Base-by-base conservation (phyloP, 352 stramenopile genomes). In the Phytophthora melonis region DNA sequence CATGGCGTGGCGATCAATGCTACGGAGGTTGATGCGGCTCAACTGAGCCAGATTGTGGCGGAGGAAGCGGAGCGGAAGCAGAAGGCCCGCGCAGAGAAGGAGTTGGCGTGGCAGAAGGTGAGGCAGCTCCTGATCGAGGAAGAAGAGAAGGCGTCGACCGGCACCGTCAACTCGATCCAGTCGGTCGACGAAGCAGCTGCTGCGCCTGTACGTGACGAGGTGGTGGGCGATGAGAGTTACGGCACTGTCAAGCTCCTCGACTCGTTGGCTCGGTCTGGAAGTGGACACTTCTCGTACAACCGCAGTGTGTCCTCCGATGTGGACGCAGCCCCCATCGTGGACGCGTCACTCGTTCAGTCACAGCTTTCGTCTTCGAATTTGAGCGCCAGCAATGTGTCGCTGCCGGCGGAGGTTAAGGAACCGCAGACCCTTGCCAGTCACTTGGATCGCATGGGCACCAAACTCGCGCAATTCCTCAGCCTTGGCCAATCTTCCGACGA, bases 1-100 rank as follows among this genome's bases (percentile, higher is more conserved):
- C 81, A 82, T 39, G 70, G 83, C 41, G 69, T 79, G 39, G 77
- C 83, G 25, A 83, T 85, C 34, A 83, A 90, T 53, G 79, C 84
- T 2, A 66, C 75, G 6, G 83, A 88, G 47, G 73, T 88, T 5
- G 61, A 77, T 16, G 73, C 75, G 5, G 60, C 70, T 7, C 68
- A 87, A 39, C 64, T 85, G 23, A 64, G 77, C 21, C 75, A 72
- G 21, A 63, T 85, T n/a, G 78, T 87, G 19, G 75, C 75, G 2
- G 72, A 85, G 36, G 75, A 83, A n/a, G 80, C 80, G 5, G 57
- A 82, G 19, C 70, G 66, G 34, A 87, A 87, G 73, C 82, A 80
- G 47, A 69, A 67, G 55, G 79, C 79, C 66, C 80, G 80, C 16
- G 69, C 75, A 2, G 70, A 87, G 32, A 82, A 83, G 50, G 80